Evolutionary conservation across 2,329 filamentous ascomycete species (phyloP).

Genomic region (Zymoseptoria passerinii): DNA sequence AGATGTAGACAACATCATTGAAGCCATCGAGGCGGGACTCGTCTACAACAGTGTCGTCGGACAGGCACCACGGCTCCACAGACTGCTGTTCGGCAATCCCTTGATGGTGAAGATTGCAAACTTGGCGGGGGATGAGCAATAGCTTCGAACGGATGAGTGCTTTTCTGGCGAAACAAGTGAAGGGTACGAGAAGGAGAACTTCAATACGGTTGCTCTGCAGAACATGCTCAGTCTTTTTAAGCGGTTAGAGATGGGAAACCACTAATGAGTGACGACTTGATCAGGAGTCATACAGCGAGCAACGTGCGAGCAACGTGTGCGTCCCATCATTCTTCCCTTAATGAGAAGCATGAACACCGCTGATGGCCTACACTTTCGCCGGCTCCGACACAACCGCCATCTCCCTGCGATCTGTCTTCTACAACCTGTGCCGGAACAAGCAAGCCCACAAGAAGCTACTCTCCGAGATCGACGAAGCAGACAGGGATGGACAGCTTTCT

Average conservation of each 20-base stretch:
- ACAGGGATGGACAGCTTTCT: slow-evolving; percentile 20
- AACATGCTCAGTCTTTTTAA: slow-evolving; percentile 21
- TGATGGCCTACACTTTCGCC: slow-evolving; percentile 32
- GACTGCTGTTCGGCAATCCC: slow-evolving; percentile 17
- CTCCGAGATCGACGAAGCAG: slow-evolving; percentile 28
- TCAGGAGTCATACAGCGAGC: slow-evolving; percentile 32
- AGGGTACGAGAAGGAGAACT: slow-evolving; percentile 16
- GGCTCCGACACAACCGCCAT: slow-evolving; percentile 29
- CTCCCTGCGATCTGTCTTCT: slow-evolving; percentile 27
- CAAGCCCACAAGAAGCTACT: slow-evolving; percentile 25
- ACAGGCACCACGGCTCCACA: slow-evolving; percentile 17
- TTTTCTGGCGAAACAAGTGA: slow-evolving; percentile 17
- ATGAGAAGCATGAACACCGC: slow-evolving; percentile 15
- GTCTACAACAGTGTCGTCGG: slow-evolving; percentile 19
- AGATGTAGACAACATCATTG: slow-evolving; percentile 14
- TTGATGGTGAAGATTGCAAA: slow-evolving; percentile 11
- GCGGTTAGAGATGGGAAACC: slow-evolving; percentile 17
- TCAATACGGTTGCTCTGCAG: slow-evolving; percentile 11
- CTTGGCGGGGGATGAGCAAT: slow-evolving; percentile 10
- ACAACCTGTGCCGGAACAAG: slow-evolving; percentile 31
- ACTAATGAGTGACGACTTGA: slow-evolving; percentile 14
- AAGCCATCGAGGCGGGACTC: slow-evolving; percentile 14
- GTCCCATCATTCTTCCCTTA: slow-evolving; percentile 7
- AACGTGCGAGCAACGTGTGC: slow-evolving; percentile 37
- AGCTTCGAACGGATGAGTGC: slow-evolving; percentile 17